Evolutionary conservation across 2,329 filamentous ascomycete species (phyloP).

Genomic region (Penicillium sp.): DNA sequence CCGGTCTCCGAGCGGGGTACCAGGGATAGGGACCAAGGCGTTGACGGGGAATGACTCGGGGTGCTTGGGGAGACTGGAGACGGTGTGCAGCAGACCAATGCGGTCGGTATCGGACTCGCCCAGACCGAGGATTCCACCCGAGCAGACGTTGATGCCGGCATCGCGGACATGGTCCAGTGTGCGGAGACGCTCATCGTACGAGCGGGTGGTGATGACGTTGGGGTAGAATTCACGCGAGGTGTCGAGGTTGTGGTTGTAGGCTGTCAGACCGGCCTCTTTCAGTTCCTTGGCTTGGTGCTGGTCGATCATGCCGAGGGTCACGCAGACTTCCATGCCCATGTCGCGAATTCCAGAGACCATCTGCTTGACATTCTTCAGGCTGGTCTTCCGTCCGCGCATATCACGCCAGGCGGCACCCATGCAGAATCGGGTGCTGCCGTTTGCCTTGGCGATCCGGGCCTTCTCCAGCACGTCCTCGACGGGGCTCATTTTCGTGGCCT

Average conservation of each 20-base stretch:
- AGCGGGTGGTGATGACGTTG: conserved; percentile 74
- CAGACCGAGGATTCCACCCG: conserved; percentile 78
- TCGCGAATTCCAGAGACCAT: conserved; percentile 78
- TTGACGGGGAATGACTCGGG: conserved; percentile 91
- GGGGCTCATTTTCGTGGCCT: conserved; percentile 70
- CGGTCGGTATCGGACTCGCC: conserved; percentile 75
- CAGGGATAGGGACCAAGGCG: conserved; percentile 82
- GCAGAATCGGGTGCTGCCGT: conserved; percentile 86
- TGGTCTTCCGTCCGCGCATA: conserved; percentile 84
- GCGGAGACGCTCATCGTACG: conserved; percentile 78
- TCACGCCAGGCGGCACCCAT: conserved; percentile 94
- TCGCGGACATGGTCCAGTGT: conserved; percentile 76
- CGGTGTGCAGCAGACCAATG: conserved; percentile 75
- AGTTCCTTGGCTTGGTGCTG: conserved; percentile 72
- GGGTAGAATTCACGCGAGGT: conserved; percentile 87
- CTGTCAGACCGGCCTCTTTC: conserved; percentile 76
- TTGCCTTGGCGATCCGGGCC: conserved; percentile 69
- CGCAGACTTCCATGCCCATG: conserved; percentile 85
- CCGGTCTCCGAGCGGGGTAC: conserved; percentile 73
- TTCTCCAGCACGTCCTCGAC: conserved; percentile 77
- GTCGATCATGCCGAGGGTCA: conserved; percentile 93
- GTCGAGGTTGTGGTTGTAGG: conserved; percentile 93
- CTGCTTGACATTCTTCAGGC: conserved; percentile 73
- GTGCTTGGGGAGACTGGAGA: conserved; percentile 72
- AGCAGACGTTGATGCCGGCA: conserved; percentile 85